These are phyloP conservation scores for Angophora floribunda DNA, from an alignment of 345 rosid genomes.

Conservation along the genomic window DNA sequence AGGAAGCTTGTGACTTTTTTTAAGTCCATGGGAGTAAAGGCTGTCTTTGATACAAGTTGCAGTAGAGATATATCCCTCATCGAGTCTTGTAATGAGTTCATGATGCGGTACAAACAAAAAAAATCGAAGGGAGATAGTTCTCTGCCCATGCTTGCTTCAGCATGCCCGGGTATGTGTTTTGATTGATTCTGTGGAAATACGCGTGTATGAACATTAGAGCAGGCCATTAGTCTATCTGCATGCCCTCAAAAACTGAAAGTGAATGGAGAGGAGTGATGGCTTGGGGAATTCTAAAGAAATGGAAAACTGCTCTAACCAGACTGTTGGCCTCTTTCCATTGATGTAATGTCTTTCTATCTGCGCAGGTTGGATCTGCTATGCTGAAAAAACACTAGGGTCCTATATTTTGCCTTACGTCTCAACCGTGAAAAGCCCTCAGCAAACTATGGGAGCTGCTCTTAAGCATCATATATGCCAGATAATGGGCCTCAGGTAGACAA, in stretches of 20 bases:
- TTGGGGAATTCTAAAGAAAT: neutral
- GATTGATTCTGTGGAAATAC: neutral
- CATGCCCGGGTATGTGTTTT: slow-evolving; percentile 69
- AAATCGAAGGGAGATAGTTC: slow-evolving; percentile 24
- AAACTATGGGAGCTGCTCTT: slow-evolving; percentile 74
- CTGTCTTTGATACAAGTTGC: slow-evolving; percentile 77
- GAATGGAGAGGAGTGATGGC: neutral
- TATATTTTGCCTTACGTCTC: slow-evolving; percentile 78
- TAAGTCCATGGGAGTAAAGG: slow-evolving; percentile 80
- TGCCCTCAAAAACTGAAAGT: neutral
- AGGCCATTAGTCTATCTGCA: neutral
- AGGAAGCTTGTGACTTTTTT: slow-evolving; percentile 75
- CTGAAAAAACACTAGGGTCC: slow-evolving; percentile 87
- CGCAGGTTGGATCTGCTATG: slow-evolving; percentile 98
- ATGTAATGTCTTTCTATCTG: slow-evolving; percentile 2
- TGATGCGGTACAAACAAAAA: slow-evolving; percentile 49
- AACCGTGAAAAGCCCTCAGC: slow-evolving; percentile 94
- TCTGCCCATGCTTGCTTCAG: slow-evolving; percentile 80
- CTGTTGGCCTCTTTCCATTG: neutral
- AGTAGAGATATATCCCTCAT: slow-evolving; percentile 72
- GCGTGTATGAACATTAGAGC: neutral
- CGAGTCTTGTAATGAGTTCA: slow-evolving; percentile 87
- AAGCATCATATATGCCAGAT: slow-evolving; percentile 58
- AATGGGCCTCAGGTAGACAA: slow-evolving; percentile 62
- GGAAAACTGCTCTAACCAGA: neutral